Conservation (phyloP, 2,329 filamentous ascomycete species). For the Neopestalotiopsis sp. region DNA sequence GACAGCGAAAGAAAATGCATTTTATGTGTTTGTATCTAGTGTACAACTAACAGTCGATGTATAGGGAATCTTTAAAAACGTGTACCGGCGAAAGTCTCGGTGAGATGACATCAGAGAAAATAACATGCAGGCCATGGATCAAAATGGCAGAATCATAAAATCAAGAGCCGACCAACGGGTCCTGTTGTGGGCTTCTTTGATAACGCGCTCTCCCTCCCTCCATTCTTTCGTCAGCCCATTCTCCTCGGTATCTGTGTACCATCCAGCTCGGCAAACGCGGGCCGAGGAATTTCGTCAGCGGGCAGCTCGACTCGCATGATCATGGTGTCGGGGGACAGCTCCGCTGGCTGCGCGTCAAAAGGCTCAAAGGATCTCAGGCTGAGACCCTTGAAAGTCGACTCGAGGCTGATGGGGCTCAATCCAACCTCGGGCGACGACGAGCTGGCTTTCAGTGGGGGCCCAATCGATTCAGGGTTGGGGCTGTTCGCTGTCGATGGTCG, state of each 20-base stretch:
- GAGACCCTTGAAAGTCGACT: slow-evolving; percentile 1
- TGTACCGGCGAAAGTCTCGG: background rate
- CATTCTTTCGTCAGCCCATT: background rate
- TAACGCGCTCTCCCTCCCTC: background rate
- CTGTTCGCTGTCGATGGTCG: slow-evolving; percentile 1
- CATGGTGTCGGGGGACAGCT: slow-evolving; percentile 11
- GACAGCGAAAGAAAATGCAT: background rate
- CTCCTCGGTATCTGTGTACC: slow-evolving; percentile 9
- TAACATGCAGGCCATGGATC: background rate
- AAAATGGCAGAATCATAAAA: background rate
- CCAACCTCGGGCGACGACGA: slow-evolving; percentile 11
- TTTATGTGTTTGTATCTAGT: background rate
- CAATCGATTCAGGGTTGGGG: background rate
- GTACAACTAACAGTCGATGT: background rate
- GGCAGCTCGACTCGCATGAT: slow-evolving; percentile 15
- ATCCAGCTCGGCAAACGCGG: background rate
- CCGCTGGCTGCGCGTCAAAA: background rate
- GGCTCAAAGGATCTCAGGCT: background rate
- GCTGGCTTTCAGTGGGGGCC: slow-evolving; percentile 7
- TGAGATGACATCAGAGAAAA: background rate
- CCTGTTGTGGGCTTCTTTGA: background rate
- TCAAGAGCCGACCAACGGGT: background rate
- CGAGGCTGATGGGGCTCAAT: slow-evolving; percentile 9
- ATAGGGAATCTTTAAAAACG: background rate
- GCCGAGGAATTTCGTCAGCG: background rate